A percentile compares a stretch with the other conserved stretches of the same genome.
These are phyloP conservation scores for Lipomyces sp. DNA, from an alignment of 805 yeast species.

Conservation along the genomic window DNA sequence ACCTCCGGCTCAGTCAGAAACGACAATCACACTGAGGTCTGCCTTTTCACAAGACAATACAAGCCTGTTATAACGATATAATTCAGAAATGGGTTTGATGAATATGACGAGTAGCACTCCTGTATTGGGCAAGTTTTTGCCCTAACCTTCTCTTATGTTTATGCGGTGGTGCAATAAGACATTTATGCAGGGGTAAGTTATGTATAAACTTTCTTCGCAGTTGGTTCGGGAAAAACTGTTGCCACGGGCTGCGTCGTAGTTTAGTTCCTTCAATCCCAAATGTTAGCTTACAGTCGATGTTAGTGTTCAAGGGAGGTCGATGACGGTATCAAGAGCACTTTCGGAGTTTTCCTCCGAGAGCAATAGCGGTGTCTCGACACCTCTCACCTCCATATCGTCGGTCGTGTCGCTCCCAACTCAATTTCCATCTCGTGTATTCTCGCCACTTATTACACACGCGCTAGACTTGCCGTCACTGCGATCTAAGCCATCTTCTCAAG, in stretches of 20 bases:
- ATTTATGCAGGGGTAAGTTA: neutral
- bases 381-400: slow-evolving; percentile 10
- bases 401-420: slow-evolving; percentile 19
- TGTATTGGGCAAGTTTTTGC: no score
- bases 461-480: slow-evolving; percentile 29
- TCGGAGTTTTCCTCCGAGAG: slow-evolving; percentile 9
- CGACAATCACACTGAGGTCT: no score
- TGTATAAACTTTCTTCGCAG: no score
- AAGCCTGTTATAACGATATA: no score
- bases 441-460: slow-evolving; percentile 23
- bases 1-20: no score
- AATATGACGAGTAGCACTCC: no score
- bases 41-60: no score
- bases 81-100: no score
- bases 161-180: neutral
- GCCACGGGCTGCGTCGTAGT: neutral
- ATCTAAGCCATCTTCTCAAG: slow-evolving; percentile 18
- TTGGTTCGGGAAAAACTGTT: no score
- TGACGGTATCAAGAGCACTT: neutral
- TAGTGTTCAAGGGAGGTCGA: neutral
- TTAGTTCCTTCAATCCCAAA: neutral
- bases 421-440: slow-evolving; percentile 24
- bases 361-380: slow-evolving; percentile 12
- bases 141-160: no score
- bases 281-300: neutral